Evolutionary conservation across 352 stramenopile species (phyloP).

Genomic region (Phytopythium kandeliae): DNA sequence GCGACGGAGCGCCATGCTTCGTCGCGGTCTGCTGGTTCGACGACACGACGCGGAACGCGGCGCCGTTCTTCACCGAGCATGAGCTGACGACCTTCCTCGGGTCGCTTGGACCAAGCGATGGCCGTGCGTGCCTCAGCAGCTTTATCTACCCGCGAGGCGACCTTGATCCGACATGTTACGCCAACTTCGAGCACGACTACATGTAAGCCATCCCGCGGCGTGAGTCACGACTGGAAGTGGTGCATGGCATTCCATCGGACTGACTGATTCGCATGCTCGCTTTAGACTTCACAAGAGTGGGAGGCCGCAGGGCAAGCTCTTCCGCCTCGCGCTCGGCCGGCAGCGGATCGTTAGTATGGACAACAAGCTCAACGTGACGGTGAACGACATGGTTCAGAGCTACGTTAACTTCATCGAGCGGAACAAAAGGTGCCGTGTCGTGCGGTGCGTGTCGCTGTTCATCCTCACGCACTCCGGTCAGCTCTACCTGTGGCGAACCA

Average conservation of each 20-base stretch:
- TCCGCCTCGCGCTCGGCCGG: slow-evolving; percentile 51
- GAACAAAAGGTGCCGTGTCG: slow-evolving; percentile 60
- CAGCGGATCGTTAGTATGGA: slow-evolving; percentile 74
- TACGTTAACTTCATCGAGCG: slow-evolving; percentile 53
- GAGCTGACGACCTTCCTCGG: slow-evolving; percentile 48
- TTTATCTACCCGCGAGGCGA: slow-evolving; percentile 64
- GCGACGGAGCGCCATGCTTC: slow-evolving; percentile 14
- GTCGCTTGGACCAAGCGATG: slow-evolving; percentile 26
- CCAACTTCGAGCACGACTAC: slow-evolving; percentile 76
- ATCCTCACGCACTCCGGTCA: slow-evolving; percentile 46
- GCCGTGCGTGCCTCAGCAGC: slow-evolving; percentile 36
- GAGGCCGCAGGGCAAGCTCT: slow-evolving; percentile 49
- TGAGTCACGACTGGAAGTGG: too few relatives aligned
- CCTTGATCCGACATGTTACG: slow-evolving; percentile 55
- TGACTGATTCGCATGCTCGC: background rate
- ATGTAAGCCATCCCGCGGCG: slow-evolving; percentile 22
- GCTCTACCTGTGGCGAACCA: slow-evolving; percentile 54
- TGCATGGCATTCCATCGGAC: too few relatives aligned
- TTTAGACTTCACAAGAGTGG: slow-evolving; percentile 57
- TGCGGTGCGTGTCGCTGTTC: slow-evolving; percentile 46
- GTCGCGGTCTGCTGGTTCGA: slow-evolving; percentile 66
- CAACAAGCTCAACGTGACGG: slow-evolving; percentile 37
- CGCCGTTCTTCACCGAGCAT: slow-evolving; percentile 42
- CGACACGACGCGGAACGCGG: slow-evolving; percentile 24
- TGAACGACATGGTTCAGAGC: slow-evolving; percentile 37